Percentiles rank a stretch among this genome's conserved stretches.
Evolutionary conservation across 2,329 filamentous ascomycete species (phyloP).

Genomic region (Hansfordia pulvinata): DNA sequence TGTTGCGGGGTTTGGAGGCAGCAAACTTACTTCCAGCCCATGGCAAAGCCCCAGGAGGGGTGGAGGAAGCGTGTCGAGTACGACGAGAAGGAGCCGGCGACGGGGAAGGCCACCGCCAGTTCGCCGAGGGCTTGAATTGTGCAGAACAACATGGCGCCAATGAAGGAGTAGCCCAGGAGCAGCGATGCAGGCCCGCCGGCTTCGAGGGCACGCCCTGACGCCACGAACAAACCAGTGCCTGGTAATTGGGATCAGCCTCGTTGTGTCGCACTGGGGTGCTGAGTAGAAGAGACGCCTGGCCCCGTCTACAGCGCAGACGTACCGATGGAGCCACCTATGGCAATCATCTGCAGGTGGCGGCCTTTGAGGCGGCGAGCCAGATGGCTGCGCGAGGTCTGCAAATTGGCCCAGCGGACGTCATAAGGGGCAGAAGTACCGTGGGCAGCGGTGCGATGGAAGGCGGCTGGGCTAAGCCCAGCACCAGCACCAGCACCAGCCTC

Average conservation of each 20-base stretch:
- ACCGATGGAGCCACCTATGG: conserved; percentile 85
- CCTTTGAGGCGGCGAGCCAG: conserved; percentile 68
- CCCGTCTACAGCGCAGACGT: too few relatives aligned
- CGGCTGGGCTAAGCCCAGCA: conserved; percentile 1
- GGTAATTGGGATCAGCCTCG: too few relatives aligned
- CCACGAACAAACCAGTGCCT: conserved; percentile 79
- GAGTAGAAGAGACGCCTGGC: too few relatives aligned
- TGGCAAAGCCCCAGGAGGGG: conserved; percentile 87
- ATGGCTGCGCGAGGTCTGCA: conserved; percentile 64
- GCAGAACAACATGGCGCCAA: conserved; percentile 81
- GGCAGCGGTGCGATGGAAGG: conserved; percentile 5
- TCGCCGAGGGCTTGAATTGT: conserved; percentile 88
- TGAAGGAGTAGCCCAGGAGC: conserved; percentile 62
- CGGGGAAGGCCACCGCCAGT: conserved; percentile 78
- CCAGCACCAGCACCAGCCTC: too few relatives aligned
- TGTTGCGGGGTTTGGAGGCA: background rate
- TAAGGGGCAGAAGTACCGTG: conserved; percentile 31
- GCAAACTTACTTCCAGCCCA: conserved; percentile 72
- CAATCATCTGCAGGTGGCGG: conserved; percentile 92
- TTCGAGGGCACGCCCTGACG: conserved; percentile 58
- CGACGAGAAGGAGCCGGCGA: conserved; percentile 82
- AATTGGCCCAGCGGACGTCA: conserved; percentile 42
- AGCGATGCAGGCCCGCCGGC: conserved; percentile 67
- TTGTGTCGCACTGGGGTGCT: too few relatives aligned
- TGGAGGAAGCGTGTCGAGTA: conserved; percentile 89